Base-by-base conservation (phyloP, 768 basidiomycete genomes). In the Guyanaporus albipodus region DNA sequence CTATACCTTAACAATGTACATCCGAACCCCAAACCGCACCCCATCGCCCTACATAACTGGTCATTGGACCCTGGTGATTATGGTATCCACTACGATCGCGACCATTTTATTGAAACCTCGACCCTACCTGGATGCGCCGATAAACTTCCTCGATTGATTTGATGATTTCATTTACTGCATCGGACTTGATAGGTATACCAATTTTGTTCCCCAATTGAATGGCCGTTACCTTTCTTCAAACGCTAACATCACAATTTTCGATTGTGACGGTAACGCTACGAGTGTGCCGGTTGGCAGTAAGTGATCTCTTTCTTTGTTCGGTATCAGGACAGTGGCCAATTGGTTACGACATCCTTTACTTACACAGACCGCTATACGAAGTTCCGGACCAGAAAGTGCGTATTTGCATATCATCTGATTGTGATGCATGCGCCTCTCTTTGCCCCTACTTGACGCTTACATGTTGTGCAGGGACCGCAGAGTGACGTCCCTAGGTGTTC, bases 221-320 rank as follows among this genome's bases (percentile, higher is more conserved):
- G 89, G 86, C 6, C 75, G 82, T 36, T 93, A 91, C 63, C 68
- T 96, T 37, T 82, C 89, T 1, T 88, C 84, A 2, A 95, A 95
- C 57, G 87, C 80, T 44, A 88, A 94, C 67, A 88, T 95, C 60
- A 91, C 90, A 2, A 59, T 86, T 9, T 51, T 73, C 14, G 74
- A 77, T 55, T 56, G 68, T 32, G 44, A 63, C 12, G 72, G 69
- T 12, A 49, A 67, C 19, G 50, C 48, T 2, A 60, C 66, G 49
- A 74, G 64, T 39, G 67, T 74, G 1, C 74, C 77, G 0, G 62
- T 78, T 32, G 78, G 79, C 18, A 67, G 73, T 72, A 48, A 46
- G 70, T 53, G 6, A 0, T 24, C 6, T 4, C 6, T 33, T 10
- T 29, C n/a, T 12, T 11, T 7, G 12, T n/a, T 27, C 23, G n/a